Evolutionary conservation across 441 rosid species (phyloP).

Genomic region (Dalechampia spathulata): DNA sequence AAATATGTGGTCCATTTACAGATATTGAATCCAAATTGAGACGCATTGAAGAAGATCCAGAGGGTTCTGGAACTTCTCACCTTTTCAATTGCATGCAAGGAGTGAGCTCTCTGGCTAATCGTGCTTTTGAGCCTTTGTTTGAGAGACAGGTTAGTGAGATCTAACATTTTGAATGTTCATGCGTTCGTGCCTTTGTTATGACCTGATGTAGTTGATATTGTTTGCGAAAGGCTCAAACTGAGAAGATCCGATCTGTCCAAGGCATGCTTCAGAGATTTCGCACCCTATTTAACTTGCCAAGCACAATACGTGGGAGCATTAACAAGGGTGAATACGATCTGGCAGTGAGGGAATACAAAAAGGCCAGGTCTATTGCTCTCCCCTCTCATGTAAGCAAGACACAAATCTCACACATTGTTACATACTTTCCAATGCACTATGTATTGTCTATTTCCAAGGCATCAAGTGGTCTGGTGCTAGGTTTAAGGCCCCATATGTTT

Average conservation of each 20-base stretch:
- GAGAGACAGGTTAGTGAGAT: conserved; percentile 83
- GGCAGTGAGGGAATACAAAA: conserved; percentile 98
- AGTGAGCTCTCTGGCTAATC: conserved; percentile 72
- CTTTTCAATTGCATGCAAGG: conserved; percentile 77
- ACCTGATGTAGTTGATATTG: conserved; percentile 6
- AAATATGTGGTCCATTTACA: conserved; percentile 23
- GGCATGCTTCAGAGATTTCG: conserved; percentile 99
- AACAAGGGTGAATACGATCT: conserved; percentile 95
- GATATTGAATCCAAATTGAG: conserved; percentile 94
- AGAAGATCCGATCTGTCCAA: conserved; percentile 97
- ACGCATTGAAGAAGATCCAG: conserved; percentile 97
- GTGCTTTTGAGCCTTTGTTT: conserved; percentile 89
- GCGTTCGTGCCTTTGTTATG: conserved; percentile 8
- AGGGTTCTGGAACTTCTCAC: conserved; percentile 91
- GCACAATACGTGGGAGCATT: conserved; percentile 87
- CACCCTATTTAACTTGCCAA: conserved; percentile 86
- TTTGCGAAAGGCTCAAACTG: conserved; percentile 80
- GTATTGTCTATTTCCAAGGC: conserved; percentile 1
- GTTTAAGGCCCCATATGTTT: neutral
- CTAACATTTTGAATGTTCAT: conserved; percentile 13
- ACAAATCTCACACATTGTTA: neutral
- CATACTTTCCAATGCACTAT: neutral
- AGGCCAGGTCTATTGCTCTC: conserved; percentile 93
- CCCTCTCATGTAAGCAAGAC: conserved; percentile 79
- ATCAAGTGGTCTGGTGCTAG: neutral